phyloP scores from a whole-genome alignment of 139 green algal species.

The Nannochloris sp. region DNA sequence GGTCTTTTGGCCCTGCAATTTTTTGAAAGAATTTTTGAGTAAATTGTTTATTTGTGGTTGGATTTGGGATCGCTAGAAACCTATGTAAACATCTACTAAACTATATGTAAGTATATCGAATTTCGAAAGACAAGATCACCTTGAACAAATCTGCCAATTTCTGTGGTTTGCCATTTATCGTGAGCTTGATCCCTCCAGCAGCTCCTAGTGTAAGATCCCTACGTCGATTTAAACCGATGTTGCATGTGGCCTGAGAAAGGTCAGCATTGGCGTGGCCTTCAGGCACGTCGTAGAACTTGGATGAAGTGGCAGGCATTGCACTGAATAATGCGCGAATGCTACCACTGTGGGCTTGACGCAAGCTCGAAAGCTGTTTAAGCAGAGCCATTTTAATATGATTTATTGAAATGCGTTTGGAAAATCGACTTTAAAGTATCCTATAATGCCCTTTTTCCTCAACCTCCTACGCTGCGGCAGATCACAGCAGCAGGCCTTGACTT shows the following conservation, averaged over 20 bases:
- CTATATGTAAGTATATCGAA: too few relatives aligned
- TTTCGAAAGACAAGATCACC: too few relatives aligned
- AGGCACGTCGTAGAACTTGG: constrained; percentile 28
- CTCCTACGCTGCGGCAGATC: too few relatives aligned
- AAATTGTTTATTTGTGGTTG: background rate
- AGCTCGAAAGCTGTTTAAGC: background rate
- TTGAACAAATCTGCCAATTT: constrained; percentile 31
- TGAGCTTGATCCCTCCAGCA: constrained; percentile 28
- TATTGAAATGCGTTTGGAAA: background rate
- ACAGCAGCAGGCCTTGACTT: too few relatives aligned
- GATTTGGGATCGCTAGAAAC: too few relatives aligned
- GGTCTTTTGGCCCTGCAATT: constrained; percentile 29
- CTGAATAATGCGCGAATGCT: background rate
- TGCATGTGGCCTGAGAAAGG: constrained; percentile 26
- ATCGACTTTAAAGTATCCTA: background rate
- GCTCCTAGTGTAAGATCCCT: constrained; percentile 36
- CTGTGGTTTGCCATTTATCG: constrained; percentile 1
- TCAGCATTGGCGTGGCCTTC: constrained; percentile 39
- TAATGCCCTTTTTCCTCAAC: too few relatives aligned
- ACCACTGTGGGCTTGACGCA: background rate
- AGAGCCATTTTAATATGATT: constrained; percentile 4
- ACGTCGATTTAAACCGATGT: constrained; percentile 39
- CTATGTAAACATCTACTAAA: too few relatives aligned
- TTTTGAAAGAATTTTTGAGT: too few relatives aligned
- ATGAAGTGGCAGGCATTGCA: background rate